Conservation (phyloP, 768 basidiomycete species). For the Lactarius vividus region DNA sequence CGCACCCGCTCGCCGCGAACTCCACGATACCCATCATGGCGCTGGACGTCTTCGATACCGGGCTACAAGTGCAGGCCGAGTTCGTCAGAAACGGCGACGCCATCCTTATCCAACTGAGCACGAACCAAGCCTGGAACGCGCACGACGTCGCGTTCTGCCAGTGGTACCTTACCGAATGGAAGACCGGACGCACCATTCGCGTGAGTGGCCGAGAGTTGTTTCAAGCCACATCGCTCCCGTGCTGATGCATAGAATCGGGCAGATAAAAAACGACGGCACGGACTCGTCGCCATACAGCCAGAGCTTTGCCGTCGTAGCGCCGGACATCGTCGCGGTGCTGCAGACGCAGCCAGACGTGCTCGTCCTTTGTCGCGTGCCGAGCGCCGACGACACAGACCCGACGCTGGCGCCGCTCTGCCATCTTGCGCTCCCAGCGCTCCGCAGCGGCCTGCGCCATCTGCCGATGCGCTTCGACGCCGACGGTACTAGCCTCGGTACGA, state of each 20-base stretch:
- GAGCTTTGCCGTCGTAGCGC: conserved; percentile 1
- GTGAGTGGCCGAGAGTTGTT: background rate
- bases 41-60: background rate
- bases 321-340: background rate
- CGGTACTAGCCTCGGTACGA: no score
- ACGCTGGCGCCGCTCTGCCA: background rate
- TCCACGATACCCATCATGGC: background rate
- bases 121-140: background rate
- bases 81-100: background rate
- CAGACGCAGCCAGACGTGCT: background rate
- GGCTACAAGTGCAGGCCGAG: background rate
- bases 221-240: background rate
- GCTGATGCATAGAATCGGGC: background rate
- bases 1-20: background rate
- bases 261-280: background rate
- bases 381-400: background rate
- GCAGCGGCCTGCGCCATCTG: background rate
- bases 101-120: background rate
- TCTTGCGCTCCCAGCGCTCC: background rate
- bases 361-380: background rate
- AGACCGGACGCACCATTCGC: background rate
- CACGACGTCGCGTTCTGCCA: background rate
- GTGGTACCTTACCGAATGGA: conserved; percentile 2
- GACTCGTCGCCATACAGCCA: background rate
- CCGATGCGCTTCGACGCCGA: background rate